Percentiles rank a stretch among this genome's conserved stretches.
Evolutionary conservation across 202 grass and related monocot species (phyloP).

Genomic region (Setaria viridis): DNA sequence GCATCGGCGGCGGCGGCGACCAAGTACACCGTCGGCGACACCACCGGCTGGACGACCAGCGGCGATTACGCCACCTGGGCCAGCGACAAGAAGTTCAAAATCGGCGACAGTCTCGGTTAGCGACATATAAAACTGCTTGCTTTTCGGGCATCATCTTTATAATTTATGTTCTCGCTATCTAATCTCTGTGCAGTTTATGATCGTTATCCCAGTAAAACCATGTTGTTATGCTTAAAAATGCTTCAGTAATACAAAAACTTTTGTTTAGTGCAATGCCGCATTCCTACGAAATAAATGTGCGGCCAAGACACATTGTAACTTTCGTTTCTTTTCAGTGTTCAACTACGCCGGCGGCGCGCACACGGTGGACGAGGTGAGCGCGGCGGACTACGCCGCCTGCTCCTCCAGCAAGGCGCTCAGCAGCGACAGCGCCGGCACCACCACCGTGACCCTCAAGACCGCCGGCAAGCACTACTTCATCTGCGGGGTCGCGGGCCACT

Average conservation of each 20-base stretch:
- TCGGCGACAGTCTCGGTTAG: constrained; percentile 73
- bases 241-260: background rate
- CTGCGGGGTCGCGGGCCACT: constrained; percentile 74
- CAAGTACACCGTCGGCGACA: constrained; percentile 79
- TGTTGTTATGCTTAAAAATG: background rate
- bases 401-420: constrained; percentile 68
- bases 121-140: background rate
- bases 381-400: constrained; percentile 79
- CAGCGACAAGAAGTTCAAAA: constrained; percentile 55
- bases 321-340: constrained; percentile 56
- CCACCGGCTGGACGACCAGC: constrained; percentile 73
- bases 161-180: background rate
- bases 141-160: background rate
- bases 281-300: background rate
- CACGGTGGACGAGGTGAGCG: constrained; percentile 73
- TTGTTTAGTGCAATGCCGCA: too few relatives aligned
- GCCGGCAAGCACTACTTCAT: constrained; percentile 80
- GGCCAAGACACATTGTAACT: background rate
- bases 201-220: background rate
- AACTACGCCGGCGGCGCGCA: constrained; percentile 61
- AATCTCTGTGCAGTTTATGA: background rate
- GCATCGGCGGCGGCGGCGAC: constrained; percentile 44
- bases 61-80: constrained; percentile 75
- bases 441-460: constrained; percentile 64
- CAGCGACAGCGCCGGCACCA: constrained; percentile 58